Evolutionary conservation across 805 yeast species (phyloP), one percentile per base, ranked within the genome.

Genomic region (Candida bentonensis): DNA sequence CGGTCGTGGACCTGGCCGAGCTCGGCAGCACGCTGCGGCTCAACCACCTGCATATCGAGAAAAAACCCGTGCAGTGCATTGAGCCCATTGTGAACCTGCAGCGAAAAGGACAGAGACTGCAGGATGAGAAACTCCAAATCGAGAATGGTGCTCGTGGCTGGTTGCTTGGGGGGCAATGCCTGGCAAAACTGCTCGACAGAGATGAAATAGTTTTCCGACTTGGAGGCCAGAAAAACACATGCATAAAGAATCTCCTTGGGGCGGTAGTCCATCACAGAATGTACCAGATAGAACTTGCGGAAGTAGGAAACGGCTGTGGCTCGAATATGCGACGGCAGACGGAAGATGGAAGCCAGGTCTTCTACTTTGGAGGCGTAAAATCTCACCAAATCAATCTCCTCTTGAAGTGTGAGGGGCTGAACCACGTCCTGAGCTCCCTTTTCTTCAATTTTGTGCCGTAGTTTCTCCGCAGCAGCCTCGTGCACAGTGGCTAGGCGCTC

Each of bases 61-160:
- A 82, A 89, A 59, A 89, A 88, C 21, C 99, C 99, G 60, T 88
- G 92, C n/a, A 92, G 62, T 0, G 97, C 86, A 49, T 81, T 70
- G 61, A 75, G 80, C 2, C 96, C 94, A 62, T 86, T 96, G 59
- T 89, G 97, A 7, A 82, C 89, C 49, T 79, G 58, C 42, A 92
- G 65, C 0, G 95, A 81, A 62, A 92, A 92, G 47, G 77, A 69
- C 53, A 92, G 66, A 7, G 84, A 71, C 60, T 77, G 84, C 44
- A 88, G 63, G 3, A 92, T 71, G 39, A 70, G 67, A 57, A 86
- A 92, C 62, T 92, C 99, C 45, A 85, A 68, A 48, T 79, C 80
- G 44, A 89, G 63, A 25, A 92, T 78, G 30, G 79, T 76, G 20
- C 17, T n/a, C 20, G 36, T 9, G 46, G 46, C 48, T 15, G 54